Conservation (phyloP, 2,329 filamentous ascomycete genomes). For the Neophaeococcomyces aloes region DNA sequence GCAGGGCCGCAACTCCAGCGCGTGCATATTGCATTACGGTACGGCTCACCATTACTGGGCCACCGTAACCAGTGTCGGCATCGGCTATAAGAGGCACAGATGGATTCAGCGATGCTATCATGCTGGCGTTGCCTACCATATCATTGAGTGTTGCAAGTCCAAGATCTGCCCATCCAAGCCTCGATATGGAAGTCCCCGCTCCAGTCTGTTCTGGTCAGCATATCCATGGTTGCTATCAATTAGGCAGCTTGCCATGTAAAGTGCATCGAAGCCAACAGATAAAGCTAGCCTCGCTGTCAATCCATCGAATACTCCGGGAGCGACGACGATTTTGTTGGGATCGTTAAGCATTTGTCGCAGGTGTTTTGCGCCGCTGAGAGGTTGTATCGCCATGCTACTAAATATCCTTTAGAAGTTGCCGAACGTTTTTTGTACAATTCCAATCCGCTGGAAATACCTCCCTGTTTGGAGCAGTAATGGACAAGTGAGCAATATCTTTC, state of each 20-base stretch:
- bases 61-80: conserved; percentile 43
- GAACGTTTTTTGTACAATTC: too few relatives aligned
- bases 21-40: conserved; percentile 41
- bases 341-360: conserved; percentile 28
- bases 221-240: too few relatives aligned
- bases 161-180: conserved; percentile 40
- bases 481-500: too few relatives aligned
- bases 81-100: conserved; percentile 42
- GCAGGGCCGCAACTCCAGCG: conserved; percentile 44
- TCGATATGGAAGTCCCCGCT: conserved; percentile 39
- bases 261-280: conserved; percentile 37
- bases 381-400: conserved; percentile 7
- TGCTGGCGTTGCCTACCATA: conserved; percentile 43
- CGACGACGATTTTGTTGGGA: conserved; percentile 31
- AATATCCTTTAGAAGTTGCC: too few relatives aligned
- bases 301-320: conserved; percentile 43
- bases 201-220: too few relatives aligned
- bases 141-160: conserved; percentile 41
- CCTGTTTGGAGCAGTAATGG: too few relatives aligned
- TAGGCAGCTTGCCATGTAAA: conserved; percentile 42
- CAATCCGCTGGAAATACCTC: too few relatives aligned
- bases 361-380: conserved; percentile 12
- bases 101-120: conserved; percentile 42
- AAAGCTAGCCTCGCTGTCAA: conserved; percentile 41
- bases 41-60: conserved; percentile 37